phyloP scores from a whole-genome alignment of 164 flowering plant genomes.

The Taxillus chinensis region DNA sequence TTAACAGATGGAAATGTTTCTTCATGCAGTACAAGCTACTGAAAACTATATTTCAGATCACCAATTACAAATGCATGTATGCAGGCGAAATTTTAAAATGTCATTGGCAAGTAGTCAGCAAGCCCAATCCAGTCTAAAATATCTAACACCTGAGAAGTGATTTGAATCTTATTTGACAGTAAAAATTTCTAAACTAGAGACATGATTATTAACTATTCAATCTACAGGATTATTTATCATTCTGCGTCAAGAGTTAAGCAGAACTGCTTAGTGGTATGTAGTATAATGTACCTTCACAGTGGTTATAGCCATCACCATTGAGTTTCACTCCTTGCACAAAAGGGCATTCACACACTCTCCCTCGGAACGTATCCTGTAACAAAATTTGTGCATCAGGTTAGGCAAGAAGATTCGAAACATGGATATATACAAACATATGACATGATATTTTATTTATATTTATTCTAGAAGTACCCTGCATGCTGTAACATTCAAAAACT shows the following conservation, averaged over 20 bases:
- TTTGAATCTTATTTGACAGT: no score
- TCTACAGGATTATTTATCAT: neutral
- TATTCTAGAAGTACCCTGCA: conserved; percentile 54
- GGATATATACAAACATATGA: neutral
- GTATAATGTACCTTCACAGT: conserved; percentile 63
- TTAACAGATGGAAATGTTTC: no score
- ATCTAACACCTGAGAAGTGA: no score
- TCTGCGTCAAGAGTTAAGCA: no score
- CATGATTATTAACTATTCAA: neutral
- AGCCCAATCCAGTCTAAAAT: no score
- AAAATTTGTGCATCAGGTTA: neutral
- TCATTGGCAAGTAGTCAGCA: no score
- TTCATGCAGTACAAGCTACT: no score
- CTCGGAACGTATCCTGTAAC: conserved; percentile 87
- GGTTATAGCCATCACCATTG: conserved; percentile 83
- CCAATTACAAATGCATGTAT: no score
- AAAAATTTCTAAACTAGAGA: no score
- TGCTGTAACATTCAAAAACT: conserved; percentile 61
- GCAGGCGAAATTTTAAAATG: no score
- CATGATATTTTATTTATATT: neutral
- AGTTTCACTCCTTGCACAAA: conserved; percentile 73
- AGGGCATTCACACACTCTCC: conserved; percentile 94
- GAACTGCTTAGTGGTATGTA: neutral
- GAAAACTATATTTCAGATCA: no score
- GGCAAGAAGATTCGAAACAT: neutral